Evolutionary conservation across 2,329 filamentous ascomycete genomes (phyloP), one percentile per base, ranked within the genome.

Genomic region (Xenosphaeropsis pyriputrescens): DNA sequence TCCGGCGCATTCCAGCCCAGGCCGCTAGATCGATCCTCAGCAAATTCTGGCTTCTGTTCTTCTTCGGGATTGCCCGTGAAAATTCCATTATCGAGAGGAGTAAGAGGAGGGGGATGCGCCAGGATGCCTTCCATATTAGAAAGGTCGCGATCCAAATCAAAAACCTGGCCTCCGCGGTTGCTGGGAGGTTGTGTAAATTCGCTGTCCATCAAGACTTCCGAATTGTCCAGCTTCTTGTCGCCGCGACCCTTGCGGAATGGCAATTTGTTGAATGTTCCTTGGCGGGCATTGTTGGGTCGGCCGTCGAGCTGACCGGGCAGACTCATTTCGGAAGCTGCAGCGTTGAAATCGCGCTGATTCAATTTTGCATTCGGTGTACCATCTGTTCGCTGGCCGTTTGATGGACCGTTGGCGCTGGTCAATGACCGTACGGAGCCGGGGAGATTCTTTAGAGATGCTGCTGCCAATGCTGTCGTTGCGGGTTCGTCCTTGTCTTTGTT

Each of bases 101-200:
- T 81, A 51, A 86, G 64, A 0, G 79, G 75, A 14, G 70, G 69
- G 4, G 75, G 76, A 44, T 77, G 74, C 37, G 78, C 77, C 42
- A 96, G 63, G 45, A 96, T 95, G 16, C 85, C 91, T 50, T 88
- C 81, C 85, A 98, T 91, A 49, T 94, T 75, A 40, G 76, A 75
- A 35, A 96, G 70, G 54, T 96, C 82, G 2, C 85, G 93, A 56
- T 96, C 89, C 18, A 96, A 72, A 50, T 73, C 72, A 59, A 80
- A 93, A 34, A 85, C 58, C 11, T 70, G 37, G 39, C 63, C 48
- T 68, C 71, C 73, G 70, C 72, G 43, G 72, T 73, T 16, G 3
- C 32, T 14, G 3, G 32, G 19, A 7, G 47, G 44, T 19, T 41
- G 26, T 9, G 37, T 48, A 13, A 51, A 47, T 37, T 39, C 39